phyloP scores from a whole-genome alignment of 2,329 filamentous ascomycete species.

The Epichloe bromicola region DNA sequence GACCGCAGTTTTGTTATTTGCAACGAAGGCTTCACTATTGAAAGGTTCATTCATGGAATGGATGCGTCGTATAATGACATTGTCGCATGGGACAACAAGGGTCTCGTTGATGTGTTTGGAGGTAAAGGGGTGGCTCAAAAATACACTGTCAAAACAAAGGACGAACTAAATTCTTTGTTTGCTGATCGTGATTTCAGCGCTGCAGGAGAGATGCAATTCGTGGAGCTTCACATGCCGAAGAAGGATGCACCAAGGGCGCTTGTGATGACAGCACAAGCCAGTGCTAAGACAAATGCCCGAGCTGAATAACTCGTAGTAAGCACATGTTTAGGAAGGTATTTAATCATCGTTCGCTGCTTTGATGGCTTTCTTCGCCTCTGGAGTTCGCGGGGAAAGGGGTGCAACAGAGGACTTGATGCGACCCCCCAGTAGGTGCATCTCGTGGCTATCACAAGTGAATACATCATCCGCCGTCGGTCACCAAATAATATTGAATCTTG shows the following conservation, averaged over 20 bases:
- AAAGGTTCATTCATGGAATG: conserved; percentile 78
- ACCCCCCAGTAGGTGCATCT: too few species aligned
- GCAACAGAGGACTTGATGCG: too few species aligned
- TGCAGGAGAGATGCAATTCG: conserved; percentile 48
- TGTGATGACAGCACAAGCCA: conserved; percentile 56
- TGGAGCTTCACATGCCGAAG: conserved; percentile 70
- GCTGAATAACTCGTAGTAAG: conserved; percentile 12
- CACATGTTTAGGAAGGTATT: too few species aligned
- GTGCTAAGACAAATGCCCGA: conserved; percentile 52
- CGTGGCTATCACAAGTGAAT: too few species aligned
- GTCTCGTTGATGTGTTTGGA: conserved; percentile 55
- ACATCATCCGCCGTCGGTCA: too few species aligned
- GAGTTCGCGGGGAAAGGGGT: too few species aligned
- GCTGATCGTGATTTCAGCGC: conserved; percentile 49
- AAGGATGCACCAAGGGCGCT: conserved; percentile 63
- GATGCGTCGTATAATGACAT: conserved; percentile 73
- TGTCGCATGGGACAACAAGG: conserved; percentile 58
- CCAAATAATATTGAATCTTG: too few species aligned
- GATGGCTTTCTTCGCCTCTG: too few species aligned
- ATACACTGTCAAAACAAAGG: conserved; percentile 55
- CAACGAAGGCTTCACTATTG: conserved; percentile 83
- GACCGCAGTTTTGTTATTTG: conserved; percentile 60
- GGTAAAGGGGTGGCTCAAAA: conserved; percentile 46
- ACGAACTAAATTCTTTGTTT: conserved; percentile 54
- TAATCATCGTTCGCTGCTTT: too few species aligned